Base-by-base conservation (phyloP, 306 rosid genomes). In the Parietaria judaica region DNA sequence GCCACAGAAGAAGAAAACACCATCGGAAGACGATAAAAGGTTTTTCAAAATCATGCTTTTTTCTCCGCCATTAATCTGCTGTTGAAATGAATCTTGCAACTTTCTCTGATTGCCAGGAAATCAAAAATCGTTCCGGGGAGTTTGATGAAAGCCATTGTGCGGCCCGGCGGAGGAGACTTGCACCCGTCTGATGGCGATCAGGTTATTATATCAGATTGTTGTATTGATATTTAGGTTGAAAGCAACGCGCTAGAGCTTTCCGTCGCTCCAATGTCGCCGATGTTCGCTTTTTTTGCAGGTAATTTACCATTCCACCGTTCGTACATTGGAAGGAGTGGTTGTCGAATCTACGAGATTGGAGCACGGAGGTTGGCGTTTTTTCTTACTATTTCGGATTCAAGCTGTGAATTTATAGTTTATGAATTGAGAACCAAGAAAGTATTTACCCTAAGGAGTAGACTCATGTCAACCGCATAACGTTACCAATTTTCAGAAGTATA, bases 91-190 rank as follows among this genome's bases (percentile, higher is more conserved):
- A 55, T 49, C 56, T 35, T 46, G 31, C n/a, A 23, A 14, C 6
- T 45, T 17, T 13, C 4, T 48, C 8, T 10, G 12, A 64, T 65
- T 36, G 52, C 37, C 15, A 88, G 99, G 94, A 92, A 78, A 78
- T 69, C 66, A 81, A 92, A 82, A 78, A 79, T 92, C 66, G 84
- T 67, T 55, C 86, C 94, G 13, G 97, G 95, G 69, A 84, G 88
- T 72, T 71, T 92, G 88, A 86, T 88, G 96, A 92, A 92, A 81
- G 97, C 99, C 31, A 31, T 81, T 81, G 44, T 92, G 53, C 86
- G 89, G 78, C 90, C 94, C 38, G 97, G 99, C 55, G 96, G 84
- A 8, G 94, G 94, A 52, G 96, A 88, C 59, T 78, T 73, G 23
- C 79, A 56, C 17, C 94, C 99, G 54, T 84, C 89, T 0, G 90